Base-by-base conservation (phyloP, 768 basidiomycete genomes). In the Candolleomyces efflorescens region DNA sequence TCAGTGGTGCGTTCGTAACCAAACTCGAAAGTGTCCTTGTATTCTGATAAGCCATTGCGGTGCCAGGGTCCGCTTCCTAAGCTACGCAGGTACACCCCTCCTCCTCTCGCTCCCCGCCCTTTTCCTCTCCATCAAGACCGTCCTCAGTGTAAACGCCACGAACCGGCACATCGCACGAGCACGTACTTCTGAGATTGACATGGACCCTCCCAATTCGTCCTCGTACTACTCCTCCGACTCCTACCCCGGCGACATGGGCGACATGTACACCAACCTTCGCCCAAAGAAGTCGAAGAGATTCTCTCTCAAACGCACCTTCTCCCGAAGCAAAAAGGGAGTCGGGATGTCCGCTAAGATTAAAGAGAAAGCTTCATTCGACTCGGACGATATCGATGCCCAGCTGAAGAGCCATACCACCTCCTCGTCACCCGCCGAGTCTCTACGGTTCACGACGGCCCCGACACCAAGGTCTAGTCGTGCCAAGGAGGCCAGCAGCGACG, bases 1-100 rank as follows among this genome's bases (percentile, higher is more conserved):
- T 2, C 67, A 79, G 54, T 87, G 86, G 87, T 87, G 63, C 47
- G 79, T 63, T 26, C 41, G 48, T 24, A 36, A 7, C 23, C 49
- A 13, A 27, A 18, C 13, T 11, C 32, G 7, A 27, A 4, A 27
- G 36, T 13, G 23, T 15, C 15, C 3, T 4, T 5, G 15, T 54
- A 55, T 41, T 45, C 44, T 59, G 24, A 47, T 49, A 55, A 47
- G 32, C 5, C 32, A n/a, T n/a, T n/a, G 32, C 32, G 11, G 11
- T 11, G 11, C 5, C 22, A 88, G 87, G 87, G 75, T 82, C 27
- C 82, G 86, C 46, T 77, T 87, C 55, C 62, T 85, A n/a, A 80
- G 82, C 39, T 87, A 86, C 62, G 80, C 85, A 12, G 87, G 85
- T 6, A 64, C 77, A 6, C 78, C 85, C 0, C 73, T 85, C 56